Evolutionary conservation across 306 rosid species (phyloP), one percentile per base, ranked within the genome.

Genomic region (Acmispon strigosus): DNA sequence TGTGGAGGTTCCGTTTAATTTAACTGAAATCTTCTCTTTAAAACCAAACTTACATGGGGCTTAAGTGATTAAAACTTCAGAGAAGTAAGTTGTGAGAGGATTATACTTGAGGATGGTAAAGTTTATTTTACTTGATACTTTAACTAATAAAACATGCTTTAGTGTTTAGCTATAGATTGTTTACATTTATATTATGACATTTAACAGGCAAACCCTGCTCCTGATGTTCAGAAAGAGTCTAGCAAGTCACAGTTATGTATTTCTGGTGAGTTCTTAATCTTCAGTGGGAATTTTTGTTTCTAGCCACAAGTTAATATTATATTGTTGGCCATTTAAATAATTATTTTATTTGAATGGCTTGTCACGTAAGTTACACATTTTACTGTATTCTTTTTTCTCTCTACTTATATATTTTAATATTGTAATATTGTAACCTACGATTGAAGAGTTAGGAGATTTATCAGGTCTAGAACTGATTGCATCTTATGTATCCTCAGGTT

Each of bases 241-340:
- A 80, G 65, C 70, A 85, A 85, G 83, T 72, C 76, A 70, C 79
- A 69, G 8, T 32, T 32, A n/a, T n/a, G 77, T 62, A 72, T 82
- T 63, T 48, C 87, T 41, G 92, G 96, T 90, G 80, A 78, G 93
- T 76, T 70, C 55, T 66, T 18, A 73, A 70, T 66, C 42, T 77
- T 62, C 29, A 17, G 36, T 66, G 50, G 39, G 34, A 66, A 19
- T 37, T 48, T 24, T 24, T 70, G 51, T 65, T 53, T 18, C 41
- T 56, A 51, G 69, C 15, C 19, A 45, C 52, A 29, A 65, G 51
- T 6, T 43, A 50, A 49, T n/a, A 51, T 5, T 32, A 6, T 63
- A 42, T 69, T 32, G 64, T 37, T 43, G 66, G 60, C n/a, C 10
- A 51, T n/a, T 64, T 14, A 22, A 54, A 17, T 42, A 16, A 22